A percentile compares a stretch with the other conserved stretches of the same genome.
phyloP scores from a whole-genome alignment of 495 filamentous ascomycete genomes.

The Xeromyces bisporus region DNA sequence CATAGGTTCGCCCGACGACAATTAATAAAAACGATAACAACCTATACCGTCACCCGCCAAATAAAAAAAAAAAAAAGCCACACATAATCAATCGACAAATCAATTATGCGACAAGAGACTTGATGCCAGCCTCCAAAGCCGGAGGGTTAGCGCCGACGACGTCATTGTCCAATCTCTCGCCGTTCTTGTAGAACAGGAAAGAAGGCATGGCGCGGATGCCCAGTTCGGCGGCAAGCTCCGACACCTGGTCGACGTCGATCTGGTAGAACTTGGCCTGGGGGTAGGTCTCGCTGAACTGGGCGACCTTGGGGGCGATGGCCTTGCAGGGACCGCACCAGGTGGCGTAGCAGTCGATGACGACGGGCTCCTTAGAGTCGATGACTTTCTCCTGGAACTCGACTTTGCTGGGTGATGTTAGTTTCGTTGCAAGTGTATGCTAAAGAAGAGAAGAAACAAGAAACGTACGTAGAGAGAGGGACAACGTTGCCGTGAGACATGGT shows the following conservation, averaged over 20 bases:
- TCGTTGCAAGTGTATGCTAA: constrained; percentile 1
- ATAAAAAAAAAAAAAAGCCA: too few relatives aligned
- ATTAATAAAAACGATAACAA: too few relatives aligned
- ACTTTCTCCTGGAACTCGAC: constrained; percentile 34
- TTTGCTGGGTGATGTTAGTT: constrained; percentile 28
- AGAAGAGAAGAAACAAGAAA: constrained; percentile 2
- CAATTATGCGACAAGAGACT: constrained; percentile 6
- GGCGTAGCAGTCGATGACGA: constrained; percentile 78
- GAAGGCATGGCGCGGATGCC: constrained; percentile 92
- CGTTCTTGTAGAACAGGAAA: constrained; percentile 71
- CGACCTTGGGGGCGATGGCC: constrained; percentile 59
- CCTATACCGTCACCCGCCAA: too few relatives aligned
- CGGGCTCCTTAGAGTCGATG: constrained; percentile 27
- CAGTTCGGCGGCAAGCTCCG: constrained; percentile 60
- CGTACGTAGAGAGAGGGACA: constrained; percentile 3
- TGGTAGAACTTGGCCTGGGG: constrained; percentile 60
- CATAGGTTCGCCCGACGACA: too few relatives aligned
- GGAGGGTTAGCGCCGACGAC: constrained; percentile 69
- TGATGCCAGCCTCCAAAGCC: constrained; percentile 39
- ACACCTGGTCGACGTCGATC: constrained; percentile 76
- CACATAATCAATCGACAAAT: too few relatives aligned
- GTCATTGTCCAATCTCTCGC: constrained; percentile 43
- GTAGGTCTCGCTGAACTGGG: constrained; percentile 41
- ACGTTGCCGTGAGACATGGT: neutral
- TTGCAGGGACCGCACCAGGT: constrained; percentile 95